Percentiles rank a stretch among this genome's conserved stretches.
Evolutionary conservation across 768 basidiomycete genomes (phyloP).

Genomic region (Suillus variegatus): DNA sequence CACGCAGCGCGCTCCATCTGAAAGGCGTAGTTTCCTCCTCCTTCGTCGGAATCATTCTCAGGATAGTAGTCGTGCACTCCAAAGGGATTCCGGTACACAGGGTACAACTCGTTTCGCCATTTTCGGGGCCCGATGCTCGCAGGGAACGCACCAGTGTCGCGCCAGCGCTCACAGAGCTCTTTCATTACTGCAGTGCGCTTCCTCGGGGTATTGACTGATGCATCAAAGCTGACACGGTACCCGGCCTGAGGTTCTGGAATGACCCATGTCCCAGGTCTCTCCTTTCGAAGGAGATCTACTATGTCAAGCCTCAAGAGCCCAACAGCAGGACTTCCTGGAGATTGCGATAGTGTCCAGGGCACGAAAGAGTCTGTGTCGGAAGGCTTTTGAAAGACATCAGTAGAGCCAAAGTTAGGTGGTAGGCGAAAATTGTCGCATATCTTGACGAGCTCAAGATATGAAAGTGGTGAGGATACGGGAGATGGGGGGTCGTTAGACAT

Average conservation of each 20-base stretch:
- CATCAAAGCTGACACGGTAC: conserved; percentile 47
- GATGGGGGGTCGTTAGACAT: conserved; percentile 5
- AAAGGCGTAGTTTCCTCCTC: conserved; percentile 67
- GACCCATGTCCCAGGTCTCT: conserved; percentile 46
- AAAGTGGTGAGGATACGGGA: conserved; percentile 16
- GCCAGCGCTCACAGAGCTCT: conserved; percentile 75
- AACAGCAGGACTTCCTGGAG: conserved; percentile 54
- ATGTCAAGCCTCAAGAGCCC: conserved; percentile 62
- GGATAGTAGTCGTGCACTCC: conserved; percentile 40
- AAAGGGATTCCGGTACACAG: conserved; percentile 72
- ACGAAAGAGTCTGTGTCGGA: conserved; percentile 46
- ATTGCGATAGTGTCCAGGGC: conserved; percentile 55
- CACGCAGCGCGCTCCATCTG: conserved; percentile 90
- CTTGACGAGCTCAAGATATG: conserved; percentile 66
- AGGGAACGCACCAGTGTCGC: conserved; percentile 57
- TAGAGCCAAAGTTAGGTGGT: conserved; percentile 28
- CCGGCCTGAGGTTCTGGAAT: conserved; percentile 34
- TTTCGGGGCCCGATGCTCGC: conserved; percentile 72
- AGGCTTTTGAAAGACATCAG: conserved; percentile 26
- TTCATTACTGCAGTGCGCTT: conserved; percentile 64
- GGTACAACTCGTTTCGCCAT: conserved; percentile 87
- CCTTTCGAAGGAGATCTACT: conserved; percentile 51
- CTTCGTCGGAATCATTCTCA: conserved; percentile 29
- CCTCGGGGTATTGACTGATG: conserved; percentile 51
- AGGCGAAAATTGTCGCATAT: conserved; percentile 70